Percentiles rank a stretch among this genome's conserved stretches.
Evolutionary conservation across 2,329 filamentous ascomycete genomes (phyloP).

Genomic region (Penicillium sclerotiorum): DNA sequence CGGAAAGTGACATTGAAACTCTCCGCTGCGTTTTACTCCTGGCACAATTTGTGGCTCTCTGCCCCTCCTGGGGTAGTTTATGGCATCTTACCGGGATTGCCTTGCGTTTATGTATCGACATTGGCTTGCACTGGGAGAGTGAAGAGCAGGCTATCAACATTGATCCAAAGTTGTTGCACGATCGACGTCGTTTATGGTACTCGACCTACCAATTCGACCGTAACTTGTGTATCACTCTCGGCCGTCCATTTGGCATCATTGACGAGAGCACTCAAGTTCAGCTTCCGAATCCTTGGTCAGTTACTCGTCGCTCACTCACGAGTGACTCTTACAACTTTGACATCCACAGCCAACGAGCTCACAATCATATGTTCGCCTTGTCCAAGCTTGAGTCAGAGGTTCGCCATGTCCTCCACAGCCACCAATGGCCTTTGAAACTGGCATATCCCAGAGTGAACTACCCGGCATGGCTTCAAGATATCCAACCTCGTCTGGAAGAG

Average conservation of each 20-base stretch:
- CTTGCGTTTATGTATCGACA: constrained; percentile 6
- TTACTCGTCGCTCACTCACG: neutral
- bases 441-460: constrained; percentile 6
- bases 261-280: neutral
- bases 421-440: neutral
- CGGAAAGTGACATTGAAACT: constrained; percentile 5
- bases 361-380: neutral
- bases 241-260: constrained; percentile 8
- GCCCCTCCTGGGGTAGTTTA: constrained; percentile 2
- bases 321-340: neutral
- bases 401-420: constrained; percentile 1
- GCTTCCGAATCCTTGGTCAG: constrained; percentile 7
- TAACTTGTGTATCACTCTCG: constrained; percentile 4
- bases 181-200: constrained; percentile 3
- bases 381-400: constrained; percentile 4
- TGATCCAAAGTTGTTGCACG: neutral
- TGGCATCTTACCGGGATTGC: constrained; percentile 4
- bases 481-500: constrained; percentile 2
- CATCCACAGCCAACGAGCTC: constrained; percentile 1
- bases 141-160: neutral
- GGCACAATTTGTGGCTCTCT: constrained; percentile 3
- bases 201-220: constrained; percentile 5
- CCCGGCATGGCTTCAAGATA: neutral
- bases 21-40: neutral
- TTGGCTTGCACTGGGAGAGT: constrained; percentile 6